phyloP scores from a whole-genome alignment of 148 eudicot genomes.

The Drosera capensis region DNA sequence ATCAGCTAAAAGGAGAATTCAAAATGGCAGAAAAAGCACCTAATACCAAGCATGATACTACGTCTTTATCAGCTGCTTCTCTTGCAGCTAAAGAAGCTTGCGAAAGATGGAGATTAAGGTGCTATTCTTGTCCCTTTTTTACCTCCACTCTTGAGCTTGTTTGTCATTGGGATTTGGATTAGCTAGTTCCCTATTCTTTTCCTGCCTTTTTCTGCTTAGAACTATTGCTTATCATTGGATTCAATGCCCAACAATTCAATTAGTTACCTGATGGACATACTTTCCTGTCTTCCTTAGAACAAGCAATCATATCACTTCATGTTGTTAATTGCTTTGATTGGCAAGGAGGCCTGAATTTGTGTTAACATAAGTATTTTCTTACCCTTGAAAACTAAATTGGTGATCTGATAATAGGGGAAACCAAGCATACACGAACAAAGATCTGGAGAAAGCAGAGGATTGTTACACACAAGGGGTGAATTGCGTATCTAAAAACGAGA shows the following conservation, averaged over 20 bases:
- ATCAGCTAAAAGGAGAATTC: constrained; percentile 16
- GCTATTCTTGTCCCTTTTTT: constrained; percentile 8
- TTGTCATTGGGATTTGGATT: too few relatives aligned
- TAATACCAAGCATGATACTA: constrained; percentile 14
- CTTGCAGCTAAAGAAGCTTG: constrained; percentile 76
- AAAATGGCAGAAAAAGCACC: constrained; percentile 15
- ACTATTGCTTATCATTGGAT: too few relatives aligned
- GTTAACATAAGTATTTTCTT: neutral
- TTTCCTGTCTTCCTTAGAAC: too few relatives aligned
- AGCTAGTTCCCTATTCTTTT: too few relatives aligned
- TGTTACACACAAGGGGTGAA: constrained; percentile 75
- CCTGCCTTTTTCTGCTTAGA: too few relatives aligned
- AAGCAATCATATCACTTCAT: too few relatives aligned
- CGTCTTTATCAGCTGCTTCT: constrained; percentile 33
- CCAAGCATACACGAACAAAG: constrained; percentile 81
- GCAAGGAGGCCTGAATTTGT: neutral
- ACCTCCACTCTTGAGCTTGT: too few relatives aligned
- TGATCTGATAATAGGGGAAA: constrained; percentile 53
- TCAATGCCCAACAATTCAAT: too few relatives aligned
- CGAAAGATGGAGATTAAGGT: constrained; percentile 96
- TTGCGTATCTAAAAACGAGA: constrained; percentile 54
- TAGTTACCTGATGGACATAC: too few relatives aligned
- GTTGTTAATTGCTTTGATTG: neutral
- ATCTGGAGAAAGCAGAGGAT: constrained; percentile 69
- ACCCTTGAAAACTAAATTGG: neutral